Evolutionary conservation across 2,329 filamentous ascomycete species (phyloP).

Genomic region (Fusarium odoratissimum): DNA sequence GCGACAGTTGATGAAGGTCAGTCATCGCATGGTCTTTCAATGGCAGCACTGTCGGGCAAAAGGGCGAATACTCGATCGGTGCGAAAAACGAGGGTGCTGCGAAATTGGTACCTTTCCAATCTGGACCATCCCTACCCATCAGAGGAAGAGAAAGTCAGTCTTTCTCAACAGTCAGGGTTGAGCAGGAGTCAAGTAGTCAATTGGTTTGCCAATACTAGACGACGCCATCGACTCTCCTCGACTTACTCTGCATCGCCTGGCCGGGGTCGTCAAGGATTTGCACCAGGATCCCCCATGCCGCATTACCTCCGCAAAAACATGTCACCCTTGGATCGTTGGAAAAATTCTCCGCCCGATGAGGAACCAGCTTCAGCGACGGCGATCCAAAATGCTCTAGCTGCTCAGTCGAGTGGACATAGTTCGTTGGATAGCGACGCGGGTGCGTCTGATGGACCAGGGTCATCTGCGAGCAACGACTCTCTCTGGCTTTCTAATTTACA

Average conservation of each 20-base stretch:
- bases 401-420: slow-evolving; percentile 25
- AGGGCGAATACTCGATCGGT: slow-evolving; percentile 55
- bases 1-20: slow-evolving; percentile 17
- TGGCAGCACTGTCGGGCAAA: slow-evolving; percentile 43
- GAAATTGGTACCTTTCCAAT: slow-evolving; percentile 59
- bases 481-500: slow-evolving; percentile 36
- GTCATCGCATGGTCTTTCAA: slow-evolving; percentile 1
- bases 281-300: slow-evolving; percentile 58
- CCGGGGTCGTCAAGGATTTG: slow-evolving; percentile 45
- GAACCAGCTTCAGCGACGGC: slow-evolving; percentile 55
- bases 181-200: slow-evolving; percentile 59
- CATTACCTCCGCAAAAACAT: slow-evolving; percentile 48
- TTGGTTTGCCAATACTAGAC: slow-evolving; percentile 64
- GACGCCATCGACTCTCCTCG: slow-evolving; percentile 56
- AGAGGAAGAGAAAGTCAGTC: slow-evolving; percentile 56
- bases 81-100: slow-evolving; percentile 57
- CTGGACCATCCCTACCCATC: slow-evolving; percentile 61
- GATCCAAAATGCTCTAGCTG: slow-evolving; percentile 51
- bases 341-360: slow-evolving; percentile 57
- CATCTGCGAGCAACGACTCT: slow-evolving; percentile 49
- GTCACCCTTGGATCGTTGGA: slow-evolving; percentile 60
- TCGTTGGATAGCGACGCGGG: slow-evolving; percentile 32
- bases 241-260: slow-evolving; percentile 41
- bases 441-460: slow-evolving; percentile 46
- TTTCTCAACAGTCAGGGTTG: slow-evolving; percentile 58